Base-by-base conservation (phyloP, 2,329 filamentous ascomycete genomes). In the Talaromyces sp. region DNA sequence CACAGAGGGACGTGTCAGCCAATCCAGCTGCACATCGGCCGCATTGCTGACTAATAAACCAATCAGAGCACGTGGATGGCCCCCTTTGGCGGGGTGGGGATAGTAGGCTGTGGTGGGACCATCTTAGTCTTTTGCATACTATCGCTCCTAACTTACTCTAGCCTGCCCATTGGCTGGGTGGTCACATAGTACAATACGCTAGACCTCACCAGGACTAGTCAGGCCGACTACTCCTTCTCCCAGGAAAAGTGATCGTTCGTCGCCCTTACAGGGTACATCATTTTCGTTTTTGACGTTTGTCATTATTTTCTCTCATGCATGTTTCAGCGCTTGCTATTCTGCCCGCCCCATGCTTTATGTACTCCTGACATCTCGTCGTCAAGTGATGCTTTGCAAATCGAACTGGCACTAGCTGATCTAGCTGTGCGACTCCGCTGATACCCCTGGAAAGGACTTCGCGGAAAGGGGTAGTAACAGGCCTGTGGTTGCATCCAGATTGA, bases 361-460 rank as follows among this genome's bases (percentile, higher is more conserved):
- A 37, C 47, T 54, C 47, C 35, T 50, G 13, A 39, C 35, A 8
- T 43, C 8, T 39, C 47, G 37, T 16, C 22, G 52, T 52, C 47
- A 62, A 54, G 47, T 62, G 47, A 62, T 62, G 60, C 22, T 48
- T 62, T 50, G 14, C 33, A 22, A 39, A 43, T 35, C 60, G n/a
- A 22, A 27, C 43, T 27, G 47, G 60, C 60, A 31, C 47, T 22
- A 27, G 60, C 60, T 45, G 24, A 35, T 45, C 31, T 14, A 35
- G 57, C 57, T 39, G 52, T 33, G 39, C 57, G 39, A 45, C 41
- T 47, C 57, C 57, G 35, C 60, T 41, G 39, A 63, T 57, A 57
- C 61, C 61, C 61, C 61, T 63, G 61, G 50, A 56, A 63, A 57
- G 61, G 33, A 37, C 52, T 24, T 63, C 41, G 37, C 60, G 39